phyloP scores from a whole-genome alignment of 164 flowering plant species.

The Taxillus chinensis region DNA sequence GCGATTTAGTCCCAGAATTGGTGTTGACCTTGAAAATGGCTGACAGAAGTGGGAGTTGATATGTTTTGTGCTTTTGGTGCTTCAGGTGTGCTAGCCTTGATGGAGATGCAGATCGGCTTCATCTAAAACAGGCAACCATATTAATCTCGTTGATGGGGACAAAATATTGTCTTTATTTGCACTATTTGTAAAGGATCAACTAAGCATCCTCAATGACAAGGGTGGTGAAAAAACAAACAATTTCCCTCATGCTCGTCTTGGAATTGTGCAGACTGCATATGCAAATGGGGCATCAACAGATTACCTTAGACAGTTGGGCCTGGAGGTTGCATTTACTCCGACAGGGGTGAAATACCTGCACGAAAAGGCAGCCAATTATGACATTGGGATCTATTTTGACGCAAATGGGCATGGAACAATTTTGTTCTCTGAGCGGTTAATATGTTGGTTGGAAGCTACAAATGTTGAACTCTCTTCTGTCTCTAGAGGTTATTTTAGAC shows the following conservation, averaged over 20 bases:
- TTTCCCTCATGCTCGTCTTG: conserved; percentile 34
- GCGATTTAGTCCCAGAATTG: background rate
- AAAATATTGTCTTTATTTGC: conserved; percentile 87
- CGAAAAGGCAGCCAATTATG: conserved; percentile 81
- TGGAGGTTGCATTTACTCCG: conserved; percentile 70
- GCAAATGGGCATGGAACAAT: conserved; percentile 99
- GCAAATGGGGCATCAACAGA: conserved; percentile 94
- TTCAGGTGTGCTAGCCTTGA: conserved; percentile 98
- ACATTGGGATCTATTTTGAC: conserved; percentile 92
- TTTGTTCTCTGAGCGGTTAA: conserved; percentile 58
- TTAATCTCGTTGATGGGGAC: conserved; percentile 91
- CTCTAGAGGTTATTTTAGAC: too few species aligned
- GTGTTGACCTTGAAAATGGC: conserved; percentile 1
- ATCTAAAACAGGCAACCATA: conserved; percentile 26
- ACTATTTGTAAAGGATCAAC: conserved; percentile 69
- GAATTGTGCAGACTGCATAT: conserved; percentile 92
- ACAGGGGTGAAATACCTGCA: conserved; percentile 94
- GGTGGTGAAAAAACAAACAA: conserved; percentile 11
- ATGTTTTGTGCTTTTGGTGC: conserved; percentile 27
- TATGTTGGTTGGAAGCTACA: conserved; percentile 50
- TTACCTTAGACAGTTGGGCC: conserved; percentile 56
- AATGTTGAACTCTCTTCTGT: conserved; percentile 35
- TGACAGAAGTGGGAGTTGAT: conserved; percentile 14
- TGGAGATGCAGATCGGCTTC: conserved; percentile 93
- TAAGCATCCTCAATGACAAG: conserved; percentile 28